phyloP scores from a whole-genome alignment of 2,329 filamentous ascomycete species.

The Penicillium thymicola region DNA sequence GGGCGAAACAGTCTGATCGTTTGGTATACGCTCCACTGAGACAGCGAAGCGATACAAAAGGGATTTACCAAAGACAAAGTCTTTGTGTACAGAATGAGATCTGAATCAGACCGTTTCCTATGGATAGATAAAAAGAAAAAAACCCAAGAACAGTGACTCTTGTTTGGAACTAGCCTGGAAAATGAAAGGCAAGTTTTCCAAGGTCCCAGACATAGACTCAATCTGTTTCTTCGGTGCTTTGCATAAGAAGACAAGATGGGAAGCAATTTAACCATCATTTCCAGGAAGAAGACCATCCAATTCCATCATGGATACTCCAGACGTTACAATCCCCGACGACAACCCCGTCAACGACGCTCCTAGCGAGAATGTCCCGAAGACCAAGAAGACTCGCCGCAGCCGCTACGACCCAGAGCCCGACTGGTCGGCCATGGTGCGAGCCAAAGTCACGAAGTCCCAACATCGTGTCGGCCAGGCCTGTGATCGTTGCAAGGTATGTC shows the following conservation, averaged over 20 bases:
- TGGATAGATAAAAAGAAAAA: not conserved
- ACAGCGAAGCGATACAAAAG: not conserved
- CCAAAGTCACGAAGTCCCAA: slow-evolving; percentile 13
- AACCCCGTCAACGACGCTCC: slow-evolving; percentile 33
- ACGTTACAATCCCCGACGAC: not conserved
- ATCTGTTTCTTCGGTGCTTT: not conserved
- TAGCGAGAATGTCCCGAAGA: slow-evolving; percentile 8
- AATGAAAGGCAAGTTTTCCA: slow-evolving; percentile 1
- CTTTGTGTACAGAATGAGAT: not conserved
- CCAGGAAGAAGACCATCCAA: not conserved
- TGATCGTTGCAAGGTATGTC: slow-evolving; percentile 30
- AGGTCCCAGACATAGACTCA: not conserved
- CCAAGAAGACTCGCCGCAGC: slow-evolving; percentile 19
- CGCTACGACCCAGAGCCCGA: slow-evolving; percentile 24
- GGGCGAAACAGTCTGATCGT: not conserved
- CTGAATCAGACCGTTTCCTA: not conserved
- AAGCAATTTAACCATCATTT: not conserved
- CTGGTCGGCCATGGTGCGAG: slow-evolving; percentile 20
- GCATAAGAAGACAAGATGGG: slow-evolving; percentile 2
- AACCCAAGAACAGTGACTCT: not conserved
- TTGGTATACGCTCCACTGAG: not conserved
- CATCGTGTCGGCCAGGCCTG: slow-evolving; percentile 25
- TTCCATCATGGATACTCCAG: not conserved
- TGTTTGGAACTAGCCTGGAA: not conserved
- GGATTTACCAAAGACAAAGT: not conserved